Evolutionary conservation across 2,329 filamentous ascomycete species (phyloP).

Genomic region (Pseudogymnoascus sp.): DNA sequence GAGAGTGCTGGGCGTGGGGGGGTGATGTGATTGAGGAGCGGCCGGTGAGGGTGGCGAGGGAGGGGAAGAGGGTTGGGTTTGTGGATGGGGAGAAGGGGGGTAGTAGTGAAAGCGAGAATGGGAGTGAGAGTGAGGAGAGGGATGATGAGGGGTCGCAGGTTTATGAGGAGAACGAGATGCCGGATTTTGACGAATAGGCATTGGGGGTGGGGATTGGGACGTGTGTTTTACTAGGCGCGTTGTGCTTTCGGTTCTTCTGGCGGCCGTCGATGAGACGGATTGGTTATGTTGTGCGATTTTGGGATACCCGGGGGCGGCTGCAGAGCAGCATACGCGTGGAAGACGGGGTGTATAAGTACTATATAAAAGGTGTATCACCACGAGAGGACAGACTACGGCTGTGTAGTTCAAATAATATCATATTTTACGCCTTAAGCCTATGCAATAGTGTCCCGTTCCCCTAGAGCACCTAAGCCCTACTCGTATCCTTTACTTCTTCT

Average conservation of each 20-base stretch:
- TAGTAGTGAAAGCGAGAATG: constrained; percentile 9
- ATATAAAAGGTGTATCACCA: constrained; percentile 1
- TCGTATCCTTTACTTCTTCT: background rate
- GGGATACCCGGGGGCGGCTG: constrained; percentile 3
- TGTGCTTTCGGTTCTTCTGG: constrained; percentile 5
- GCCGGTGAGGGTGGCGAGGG: constrained; percentile 24
- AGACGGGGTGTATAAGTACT: constrained; percentile 5
- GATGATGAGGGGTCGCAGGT: constrained; percentile 27
- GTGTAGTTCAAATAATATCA: constrained; percentile 7
- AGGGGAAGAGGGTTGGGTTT: constrained; percentile 56
- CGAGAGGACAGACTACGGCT: background rate
- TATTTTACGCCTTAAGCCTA: constrained; percentile 1
- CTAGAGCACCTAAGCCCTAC: background rate
- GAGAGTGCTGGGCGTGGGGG: constrained; percentile 82
- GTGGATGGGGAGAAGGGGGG: constrained; percentile 34
- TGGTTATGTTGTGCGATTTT: constrained; percentile 4
- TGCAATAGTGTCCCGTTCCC: background rate
- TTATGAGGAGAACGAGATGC: constrained; percentile 28
- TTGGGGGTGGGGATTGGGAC: background rate
- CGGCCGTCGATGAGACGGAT: background rate
- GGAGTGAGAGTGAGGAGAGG: constrained; percentile 2
- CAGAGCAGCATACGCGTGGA: background rate
- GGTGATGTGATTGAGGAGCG: constrained; percentile 71
- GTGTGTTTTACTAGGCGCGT: constrained; percentile 3
- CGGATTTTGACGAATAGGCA: constrained; percentile 19